Evolutionary conservation across 306 rosid genomes (phyloP).

Genomic region (Abrus precatorius): DNA sequence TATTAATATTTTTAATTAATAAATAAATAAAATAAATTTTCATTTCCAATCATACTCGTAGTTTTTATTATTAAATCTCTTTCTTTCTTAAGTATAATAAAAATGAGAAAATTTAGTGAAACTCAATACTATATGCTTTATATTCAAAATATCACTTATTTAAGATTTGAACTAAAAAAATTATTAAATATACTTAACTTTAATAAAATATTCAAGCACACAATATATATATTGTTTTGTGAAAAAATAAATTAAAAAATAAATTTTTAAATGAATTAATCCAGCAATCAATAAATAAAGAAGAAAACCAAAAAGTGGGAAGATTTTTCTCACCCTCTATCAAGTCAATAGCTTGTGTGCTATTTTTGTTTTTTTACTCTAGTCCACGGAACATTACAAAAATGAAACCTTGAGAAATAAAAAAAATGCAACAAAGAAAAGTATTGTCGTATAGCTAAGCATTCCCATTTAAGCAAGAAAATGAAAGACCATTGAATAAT

Average conservation of each 20-base stretch:
- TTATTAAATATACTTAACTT: not conserved
- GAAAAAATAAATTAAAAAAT: too few species aligned
- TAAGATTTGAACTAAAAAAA: not conserved
- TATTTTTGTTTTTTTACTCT: not conserved
- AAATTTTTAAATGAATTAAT: too few species aligned
- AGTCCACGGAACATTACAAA: conserved; percentile 30
- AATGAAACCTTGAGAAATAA: conserved; percentile 31
- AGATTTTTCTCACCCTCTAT: conserved; percentile 46
- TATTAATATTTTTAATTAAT: not conserved
- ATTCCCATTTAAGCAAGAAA: conserved; percentile 58
- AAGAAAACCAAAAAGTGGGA: conserved; percentile 45
- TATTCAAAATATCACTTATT: not conserved
- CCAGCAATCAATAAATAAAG: too few species aligned
- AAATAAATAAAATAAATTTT: not conserved
- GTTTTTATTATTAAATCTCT: too few species aligned
- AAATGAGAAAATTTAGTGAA: too few species aligned
- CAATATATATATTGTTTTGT: not conserved
- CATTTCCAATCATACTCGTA: too few species aligned
- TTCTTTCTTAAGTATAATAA: too few species aligned
- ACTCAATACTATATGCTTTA: too few species aligned
- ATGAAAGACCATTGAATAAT: conserved; percentile 14
- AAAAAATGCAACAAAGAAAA: conserved; percentile 32
- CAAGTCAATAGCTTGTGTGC: conserved; percentile 50
- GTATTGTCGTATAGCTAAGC: conserved; percentile 34
- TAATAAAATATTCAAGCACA: not conserved